Evolutionary conservation across 495 filamentous ascomycete species (phyloP), one percentile per base, ranked within the genome.

Genomic region (Penicillium odoratum): DNA sequence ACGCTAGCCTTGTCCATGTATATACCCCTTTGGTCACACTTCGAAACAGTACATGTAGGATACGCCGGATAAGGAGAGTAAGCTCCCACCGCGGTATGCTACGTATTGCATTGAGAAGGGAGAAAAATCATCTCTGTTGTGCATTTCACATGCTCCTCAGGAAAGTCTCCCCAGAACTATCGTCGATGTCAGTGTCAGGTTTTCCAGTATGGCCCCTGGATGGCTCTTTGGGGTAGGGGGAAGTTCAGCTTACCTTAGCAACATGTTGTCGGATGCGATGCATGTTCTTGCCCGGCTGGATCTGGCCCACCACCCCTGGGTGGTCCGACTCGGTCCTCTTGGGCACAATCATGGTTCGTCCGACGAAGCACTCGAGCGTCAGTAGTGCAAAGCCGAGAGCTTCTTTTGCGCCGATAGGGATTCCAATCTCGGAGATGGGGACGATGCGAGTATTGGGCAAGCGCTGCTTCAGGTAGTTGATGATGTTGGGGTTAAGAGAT

Each of bases 401-500:
- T 48, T 69, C 65, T 43, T 59, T 53, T 10, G 43, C 38, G 31
- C 65, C 65, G 44, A 36, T 43, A 11, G 67, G 67, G 43, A 69
- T 62, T 16, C 65, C 59, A 38, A 63, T 58, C 34, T 51, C 64
- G 46, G 64, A 59, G 9, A 69, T 33, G 36, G 50, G 28, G 10
- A 57, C 34, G 34, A 69, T 69, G 44, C 53, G 55, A 21, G 64
- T 68, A 16, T 68, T 55, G 7, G 65, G 65, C 45, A 66, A 43
- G 43, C 56, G 60, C 38, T 64, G 47, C 36, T 56, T 53, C 33
- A 69, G 62, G 53, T 65, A 69, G 51, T 63, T 52, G 53, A 63
- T 61, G 57, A 68, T 70, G 55, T 66, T 68, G 11, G 65, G 65
- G 58, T 70, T 70, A 58, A 64, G 66, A 10, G 65, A 61, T 15